Evolutionary conservation across 768 basidiomycete genomes (phyloP).

Genomic region (Agaricus sinodeliciosus): DNA sequence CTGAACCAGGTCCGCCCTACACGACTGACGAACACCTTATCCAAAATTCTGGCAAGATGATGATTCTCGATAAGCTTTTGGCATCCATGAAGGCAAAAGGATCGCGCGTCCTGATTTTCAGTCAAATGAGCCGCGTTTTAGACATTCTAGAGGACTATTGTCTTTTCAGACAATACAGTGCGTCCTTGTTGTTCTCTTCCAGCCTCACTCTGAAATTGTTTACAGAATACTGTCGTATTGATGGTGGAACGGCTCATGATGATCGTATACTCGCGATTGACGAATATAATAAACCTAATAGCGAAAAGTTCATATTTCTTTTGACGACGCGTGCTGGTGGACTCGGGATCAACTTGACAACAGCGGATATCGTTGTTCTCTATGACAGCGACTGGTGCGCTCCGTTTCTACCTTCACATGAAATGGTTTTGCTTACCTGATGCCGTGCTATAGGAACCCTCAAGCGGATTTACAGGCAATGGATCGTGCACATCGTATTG

Average conservation of each 20-base stretch:
- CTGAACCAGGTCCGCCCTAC: conserved; percentile 98
- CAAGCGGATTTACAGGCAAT: conserved; percentile 98
- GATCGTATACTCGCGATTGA: conserved; percentile 95
- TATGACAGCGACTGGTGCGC: conserved; percentile 94
- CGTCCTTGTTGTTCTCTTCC: conserved; percentile 21
- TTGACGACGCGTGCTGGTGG: conserved; percentile 96
- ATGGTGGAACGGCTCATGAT: conserved; percentile 93
- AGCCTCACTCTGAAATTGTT: conserved; percentile 3
- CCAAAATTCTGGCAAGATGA: conserved; percentile 94
- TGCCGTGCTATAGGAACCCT: conserved; percentile 66
- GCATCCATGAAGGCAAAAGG: conserved; percentile 84
- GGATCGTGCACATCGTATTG: conserved; percentile 96
- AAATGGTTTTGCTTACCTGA: background rate
- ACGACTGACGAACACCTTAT: conserved; percentile 97
- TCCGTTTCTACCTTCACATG: background rate
- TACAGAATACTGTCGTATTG: conserved; percentile 92
- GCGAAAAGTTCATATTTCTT: conserved; percentile 95
- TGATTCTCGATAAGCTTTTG: conserved; percentile 92
- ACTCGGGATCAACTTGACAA: conserved; percentile 92
- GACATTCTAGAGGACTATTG: conserved; percentile 98
- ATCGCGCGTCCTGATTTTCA: conserved; percentile 95
- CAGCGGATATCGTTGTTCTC: conserved; percentile 90
- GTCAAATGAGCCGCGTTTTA: conserved; percentile 98
- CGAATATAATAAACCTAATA: conserved; percentile 92
- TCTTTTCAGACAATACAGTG: conserved; percentile 83